Base-by-base conservation (phyloP, 202 grass and related monocot species). In the Zoysia matrella region DNA sequence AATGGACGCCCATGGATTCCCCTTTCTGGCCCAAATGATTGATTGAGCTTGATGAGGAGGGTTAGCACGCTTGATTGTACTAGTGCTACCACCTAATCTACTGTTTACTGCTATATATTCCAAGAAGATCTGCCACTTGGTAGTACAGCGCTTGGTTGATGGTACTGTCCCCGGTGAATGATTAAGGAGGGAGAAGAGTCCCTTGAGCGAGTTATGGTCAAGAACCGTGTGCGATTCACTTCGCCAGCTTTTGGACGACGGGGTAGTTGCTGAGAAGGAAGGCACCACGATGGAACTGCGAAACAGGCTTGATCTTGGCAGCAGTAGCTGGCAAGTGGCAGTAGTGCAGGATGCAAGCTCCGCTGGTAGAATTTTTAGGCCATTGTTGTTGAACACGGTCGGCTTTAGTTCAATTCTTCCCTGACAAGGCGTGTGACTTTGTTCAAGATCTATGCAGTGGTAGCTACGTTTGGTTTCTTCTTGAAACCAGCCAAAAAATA, bases 101-200 rank as follows among this genome's bases (percentile, higher is more conserved):
- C 55, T 75, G 74, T 75, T 80, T 75, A 79, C 82, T 77, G 57
- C 83, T 43, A 48, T 78, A 86, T 90, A 86, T 90, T 90, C 88
- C 72, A 8, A n/a, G 73, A 69, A 90, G 88, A 90, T 86, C 69
- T 86, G 83, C 44, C 77, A 63, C 8, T 65, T 83, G 48, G 22
- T 22, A 22, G 79, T 82, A 89, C 80, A 5, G 85, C 86, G 3
- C 13, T 82, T 13, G 77, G 54, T 81, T 86, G 65, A 54, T 22
- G 22, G 22, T 22, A 22, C 22, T 47, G 5, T 5, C 62, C 84
- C 69, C 69, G 67, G 48, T 65, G 71, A 62, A 61, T 75, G 86
- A 83, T 83, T 73, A 83, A 61, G 58, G 22, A 22, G 22, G 22
- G 22, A 22, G n/a, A 68, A 22, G 22, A 22, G 55, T 57, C 41